phyloP scores from a whole-genome alignment of 768 basidiomycete genomes.

The Piloderma croceum region DNA sequence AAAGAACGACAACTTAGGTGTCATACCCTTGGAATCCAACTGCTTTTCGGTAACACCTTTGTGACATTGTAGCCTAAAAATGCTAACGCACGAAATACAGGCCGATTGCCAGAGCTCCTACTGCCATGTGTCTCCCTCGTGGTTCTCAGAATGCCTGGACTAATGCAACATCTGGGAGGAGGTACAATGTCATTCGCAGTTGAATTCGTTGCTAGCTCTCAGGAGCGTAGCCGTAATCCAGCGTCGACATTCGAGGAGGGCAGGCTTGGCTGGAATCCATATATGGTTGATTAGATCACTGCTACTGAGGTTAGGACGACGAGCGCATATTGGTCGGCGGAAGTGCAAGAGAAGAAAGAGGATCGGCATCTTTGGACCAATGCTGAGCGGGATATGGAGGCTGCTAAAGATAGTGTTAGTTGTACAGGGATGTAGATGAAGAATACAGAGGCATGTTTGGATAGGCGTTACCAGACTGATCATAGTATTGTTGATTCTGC shows the following conservation, averaged over 20 bases:
- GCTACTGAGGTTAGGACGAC: slow-evolving; percentile 20
- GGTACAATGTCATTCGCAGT: slow-evolving; percentile 43
- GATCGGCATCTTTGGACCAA: slow-evolving; percentile 27
- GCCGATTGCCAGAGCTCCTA: slow-evolving; percentile 57
- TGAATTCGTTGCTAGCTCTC: slow-evolving; percentile 27
- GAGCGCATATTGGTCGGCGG: slow-evolving; percentile 29
- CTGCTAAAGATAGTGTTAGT: slow-evolving; percentile 31
- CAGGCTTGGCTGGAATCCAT: slow-evolving; percentile 38
- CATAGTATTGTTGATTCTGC: slow-evolving; percentile 38
- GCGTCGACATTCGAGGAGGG: slow-evolving; percentile 34
- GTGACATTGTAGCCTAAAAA: too few relatives aligned
- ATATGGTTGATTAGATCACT: slow-evolving; percentile 37
- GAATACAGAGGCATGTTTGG: slow-evolving; percentile 36
- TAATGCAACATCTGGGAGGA: slow-evolving; percentile 50
- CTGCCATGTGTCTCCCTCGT: slow-evolving; percentile 42
- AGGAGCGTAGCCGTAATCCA: slow-evolving; percentile 32
- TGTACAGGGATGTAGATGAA: slow-evolving; percentile 26
- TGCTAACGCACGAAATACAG: too few relatives aligned
- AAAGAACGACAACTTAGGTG: too few relatives aligned
- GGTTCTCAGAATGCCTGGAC: slow-evolving; percentile 41
- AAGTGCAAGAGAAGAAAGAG: slow-evolving; percentile 24
- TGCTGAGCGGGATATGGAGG: too few relatives aligned
- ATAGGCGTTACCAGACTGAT: slow-evolving; percentile 30
- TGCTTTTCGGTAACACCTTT: too few relatives aligned
- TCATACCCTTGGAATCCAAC: too few relatives aligned